A percentile compares a stretch with the other conserved stretches of the same genome.
Conservation (phyloP, 352 stramenopile species). For the Globisporangium nagaii region DNA sequence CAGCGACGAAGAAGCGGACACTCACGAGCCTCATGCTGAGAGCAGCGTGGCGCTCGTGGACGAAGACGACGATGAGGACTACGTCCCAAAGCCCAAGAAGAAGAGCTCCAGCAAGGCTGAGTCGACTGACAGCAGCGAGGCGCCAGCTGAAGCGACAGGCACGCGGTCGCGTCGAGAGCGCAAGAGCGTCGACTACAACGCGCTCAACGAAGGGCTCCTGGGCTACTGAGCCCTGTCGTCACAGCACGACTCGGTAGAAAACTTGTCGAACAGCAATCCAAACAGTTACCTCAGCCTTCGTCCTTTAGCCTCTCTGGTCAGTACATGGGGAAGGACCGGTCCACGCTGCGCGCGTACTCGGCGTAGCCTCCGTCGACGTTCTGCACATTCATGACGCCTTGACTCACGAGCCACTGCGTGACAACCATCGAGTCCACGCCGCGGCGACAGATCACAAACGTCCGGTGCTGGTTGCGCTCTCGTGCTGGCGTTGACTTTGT, state of each 20-base stretch:
- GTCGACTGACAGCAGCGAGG: not conserved
- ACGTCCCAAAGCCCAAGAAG: slow-evolving; percentile 2
- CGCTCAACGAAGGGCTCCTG: slow-evolving; percentile 55
- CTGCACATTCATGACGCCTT: slow-evolving; percentile 31
- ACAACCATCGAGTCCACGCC: slow-evolving; percentile 65
- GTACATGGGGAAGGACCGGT: slow-evolving; percentile 73
- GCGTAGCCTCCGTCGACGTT: slow-evolving; percentile 77
- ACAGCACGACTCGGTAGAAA: not conserved
- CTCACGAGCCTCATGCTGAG: slow-evolving; percentile 3
- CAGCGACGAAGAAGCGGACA: slow-evolving; percentile 44
- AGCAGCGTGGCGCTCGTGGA: slow-evolving; percentile 10
- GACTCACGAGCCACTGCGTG: slow-evolving; percentile 46
- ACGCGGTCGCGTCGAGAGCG: slow-evolving; percentile 20
- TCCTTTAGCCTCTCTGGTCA: no score
- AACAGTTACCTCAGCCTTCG: no score
- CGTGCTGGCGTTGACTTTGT: not conserved
- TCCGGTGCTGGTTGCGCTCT: not conserved
- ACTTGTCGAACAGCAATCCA: not conserved
- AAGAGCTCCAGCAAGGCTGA: not conserved
- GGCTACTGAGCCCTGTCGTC: slow-evolving; percentile 1
- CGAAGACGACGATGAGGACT: slow-evolving; percentile 9
- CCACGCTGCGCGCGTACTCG: slow-evolving; percentile 40
- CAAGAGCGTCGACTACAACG: slow-evolving; percentile 41
- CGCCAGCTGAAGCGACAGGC: not conserved
- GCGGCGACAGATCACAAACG: slow-evolving; percentile 76